Evolutionary conservation across 2,329 filamentous ascomycete species (phyloP).

Genomic region (Fusarium sp.): DNA sequence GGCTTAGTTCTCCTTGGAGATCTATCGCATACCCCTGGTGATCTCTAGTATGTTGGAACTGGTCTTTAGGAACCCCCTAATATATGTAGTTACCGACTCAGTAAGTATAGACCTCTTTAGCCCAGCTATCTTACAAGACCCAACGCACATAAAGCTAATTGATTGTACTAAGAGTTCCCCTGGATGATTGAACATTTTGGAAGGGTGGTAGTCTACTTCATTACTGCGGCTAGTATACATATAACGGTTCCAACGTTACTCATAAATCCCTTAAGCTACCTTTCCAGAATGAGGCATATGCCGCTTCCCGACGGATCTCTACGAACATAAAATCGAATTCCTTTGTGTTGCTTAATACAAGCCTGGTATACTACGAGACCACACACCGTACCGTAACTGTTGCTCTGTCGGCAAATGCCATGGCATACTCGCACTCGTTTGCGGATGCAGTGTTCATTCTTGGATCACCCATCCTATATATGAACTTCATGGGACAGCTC

Average conservation of each 20-base stretch:
- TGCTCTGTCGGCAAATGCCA: background rate
- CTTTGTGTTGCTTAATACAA: background rate
- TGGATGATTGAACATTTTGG: background rate
- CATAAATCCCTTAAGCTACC: background rate
- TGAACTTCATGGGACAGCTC: background rate
- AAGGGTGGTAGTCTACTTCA: background rate
- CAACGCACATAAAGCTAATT: background rate
- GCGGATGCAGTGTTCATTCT: background rate
- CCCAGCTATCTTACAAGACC: background rate
- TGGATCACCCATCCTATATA: background rate
- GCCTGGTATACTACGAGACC: background rate
- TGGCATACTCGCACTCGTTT: background rate
- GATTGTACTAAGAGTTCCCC: background rate
- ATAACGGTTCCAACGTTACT: too few species aligned
- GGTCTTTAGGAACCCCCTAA: background rate
- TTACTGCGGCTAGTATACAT: too few species aligned
- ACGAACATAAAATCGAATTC: background rate
- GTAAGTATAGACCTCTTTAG: background rate
- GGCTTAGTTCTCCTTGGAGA: background rate
- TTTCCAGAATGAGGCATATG: background rate
- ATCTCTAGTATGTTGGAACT: background rate
- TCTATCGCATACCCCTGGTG: background rate
- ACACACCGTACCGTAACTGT: background rate
- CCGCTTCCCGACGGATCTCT: background rate
- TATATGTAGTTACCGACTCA: background rate